Base-by-base conservation (phyloP, 306 rosid genomes). In the Betula pendula region DNA sequence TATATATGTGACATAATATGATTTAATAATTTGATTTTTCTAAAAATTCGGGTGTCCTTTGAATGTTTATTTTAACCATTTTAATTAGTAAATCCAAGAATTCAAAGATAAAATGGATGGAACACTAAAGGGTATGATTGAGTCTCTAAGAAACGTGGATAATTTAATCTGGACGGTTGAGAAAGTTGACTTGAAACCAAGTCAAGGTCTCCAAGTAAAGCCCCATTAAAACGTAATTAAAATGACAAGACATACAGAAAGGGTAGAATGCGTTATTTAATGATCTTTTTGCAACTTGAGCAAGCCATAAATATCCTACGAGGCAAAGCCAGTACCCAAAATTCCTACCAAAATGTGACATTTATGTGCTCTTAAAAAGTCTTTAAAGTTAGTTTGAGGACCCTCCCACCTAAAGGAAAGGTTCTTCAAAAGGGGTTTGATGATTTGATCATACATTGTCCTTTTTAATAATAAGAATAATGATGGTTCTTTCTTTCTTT, bases 131-230 rank as follows among this genome's bases (percentile, higher is more conserved):
- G 19, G n/a, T 52, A n/a, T 67, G 9, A 15, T 51, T 16, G 45
- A 14, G 40, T n/a, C 4, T 17, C 8, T 49, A 9, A 47, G 31
- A 63, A 81, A 72, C 63, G 84, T 81, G 77, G 55, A 63, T 14
- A 53, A 12, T 81, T 76, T 53, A 59, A 76, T 50, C 52, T 29
- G 74, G 74, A 42, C 65, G 63, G 8, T 24, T 29, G 42, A 27
- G 33, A 76, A 42, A 50, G 56, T 68, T 12, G 75, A 67, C 45
- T 8, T 16, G 20, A 43, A 22, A 35, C 59, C n/a, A 14, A 60
- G 29, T 75, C 42, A 76, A 50, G 51, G 52, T 25, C 35, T 40
- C 33, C 13, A 2, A 42, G 50, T 58, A 71, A 66, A 13, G 35
- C 53, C 40, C 73, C 40, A 35, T 33, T 2, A 33, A 33, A 29